These are phyloP conservation scores for Pholiota conissans DNA, from an alignment of 768 basidiomycete species.

Conservation along the genomic window DNA sequence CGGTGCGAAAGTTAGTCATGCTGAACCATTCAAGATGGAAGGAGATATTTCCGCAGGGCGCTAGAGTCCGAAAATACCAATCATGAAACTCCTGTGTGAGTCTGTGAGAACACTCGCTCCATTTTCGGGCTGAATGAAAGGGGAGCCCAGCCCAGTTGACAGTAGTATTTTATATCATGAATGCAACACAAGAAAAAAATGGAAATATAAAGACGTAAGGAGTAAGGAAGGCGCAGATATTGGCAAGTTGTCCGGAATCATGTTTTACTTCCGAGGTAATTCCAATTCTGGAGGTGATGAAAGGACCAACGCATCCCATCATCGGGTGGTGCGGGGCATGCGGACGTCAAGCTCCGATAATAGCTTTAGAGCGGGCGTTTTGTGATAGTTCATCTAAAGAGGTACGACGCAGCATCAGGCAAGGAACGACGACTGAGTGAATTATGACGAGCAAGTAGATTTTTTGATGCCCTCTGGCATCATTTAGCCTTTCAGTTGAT, in stretches of 20 bases:
- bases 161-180: not conserved
- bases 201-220: not conserved
- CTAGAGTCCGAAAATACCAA: not conserved
- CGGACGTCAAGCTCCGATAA: not conserved
- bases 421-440: not conserved
- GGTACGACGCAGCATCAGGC: not conserved
- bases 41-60: slow-evolving; percentile 10
- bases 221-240: not conserved
- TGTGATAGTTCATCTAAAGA: not conserved
- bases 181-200: not conserved
- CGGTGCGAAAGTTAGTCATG: not conserved
- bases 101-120: not conserved
- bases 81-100: not conserved
- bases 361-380: not conserved
- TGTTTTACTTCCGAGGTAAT: not conserved
- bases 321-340: not conserved
- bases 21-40: not conserved
- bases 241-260: not conserved
- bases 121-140: not conserved
- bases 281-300: not conserved
- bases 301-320: not conserved
- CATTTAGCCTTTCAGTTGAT: not conserved
- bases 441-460: not conserved
- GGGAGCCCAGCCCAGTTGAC: not conserved
- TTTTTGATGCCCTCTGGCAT: not conserved